Conservation (phyloP, 2,329 filamentous ascomycete genomes). For the Monascus ruber region DNA sequence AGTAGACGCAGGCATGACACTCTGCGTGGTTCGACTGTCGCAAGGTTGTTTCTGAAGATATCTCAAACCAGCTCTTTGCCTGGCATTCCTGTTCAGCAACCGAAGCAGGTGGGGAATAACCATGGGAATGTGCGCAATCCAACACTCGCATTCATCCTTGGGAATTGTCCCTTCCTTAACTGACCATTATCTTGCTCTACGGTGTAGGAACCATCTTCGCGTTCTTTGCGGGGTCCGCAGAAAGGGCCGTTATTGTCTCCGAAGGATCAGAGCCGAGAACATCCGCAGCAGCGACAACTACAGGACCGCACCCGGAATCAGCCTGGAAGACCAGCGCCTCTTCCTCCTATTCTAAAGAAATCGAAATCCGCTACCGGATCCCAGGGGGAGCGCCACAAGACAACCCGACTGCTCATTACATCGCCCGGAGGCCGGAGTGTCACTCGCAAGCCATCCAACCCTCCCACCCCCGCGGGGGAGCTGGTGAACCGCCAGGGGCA, state of each 20-base stretch:
- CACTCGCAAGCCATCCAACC: constrained; percentile 15
- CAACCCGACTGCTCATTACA: constrained; percentile 20
- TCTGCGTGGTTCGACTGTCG: constrained; percentile 30
- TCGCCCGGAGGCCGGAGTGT: constrained; percentile 12
- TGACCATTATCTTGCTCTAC: no score
- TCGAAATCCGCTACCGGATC: constrained; percentile 7
- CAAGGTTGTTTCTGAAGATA: constrained; percentile 34
- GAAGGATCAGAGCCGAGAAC: no score
- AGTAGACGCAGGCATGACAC: constrained; percentile 24
- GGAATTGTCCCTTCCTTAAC: background rate
- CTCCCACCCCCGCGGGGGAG: constrained; percentile 9
- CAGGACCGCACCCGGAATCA: background rate
- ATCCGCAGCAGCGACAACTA: background rate
- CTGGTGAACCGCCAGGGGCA: constrained; percentile 6
- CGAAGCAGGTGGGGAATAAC: constrained; percentile 5
- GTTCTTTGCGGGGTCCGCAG: no score
- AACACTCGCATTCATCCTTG: background rate
- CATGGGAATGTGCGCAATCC: background rate
- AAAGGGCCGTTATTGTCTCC: no score
- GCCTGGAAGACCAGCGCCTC: constrained; percentile 6
- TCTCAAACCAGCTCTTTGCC: constrained; percentile 19
- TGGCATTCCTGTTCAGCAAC: constrained; percentile 5
- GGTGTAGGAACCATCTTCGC: no score
- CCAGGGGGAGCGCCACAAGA: constrained; percentile 17
- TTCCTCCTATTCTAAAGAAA: constrained; percentile 31